Evolutionary conservation across 139 green algal species (phyloP).

Genomic region (Micromonas commoda): DNA sequence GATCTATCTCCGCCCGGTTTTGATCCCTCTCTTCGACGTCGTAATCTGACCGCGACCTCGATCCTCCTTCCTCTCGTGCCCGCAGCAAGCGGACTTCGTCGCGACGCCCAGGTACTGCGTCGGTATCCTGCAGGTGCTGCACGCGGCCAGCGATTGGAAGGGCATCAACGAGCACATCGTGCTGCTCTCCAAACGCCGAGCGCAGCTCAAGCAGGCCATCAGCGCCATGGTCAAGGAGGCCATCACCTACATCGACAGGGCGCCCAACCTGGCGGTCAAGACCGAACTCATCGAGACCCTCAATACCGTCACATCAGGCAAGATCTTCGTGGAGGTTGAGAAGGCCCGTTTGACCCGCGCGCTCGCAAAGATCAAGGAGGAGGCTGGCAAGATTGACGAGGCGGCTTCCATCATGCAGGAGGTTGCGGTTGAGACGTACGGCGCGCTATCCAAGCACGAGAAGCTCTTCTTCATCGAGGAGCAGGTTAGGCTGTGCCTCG

Average conservation of each 20-base stretch:
- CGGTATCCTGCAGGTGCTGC: conserved; percentile 76
- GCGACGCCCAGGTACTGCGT: conserved; percentile 64
- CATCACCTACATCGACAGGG: conserved; percentile 74
- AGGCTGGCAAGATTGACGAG: conserved; percentile 82
- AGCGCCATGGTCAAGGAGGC: conserved; percentile 81
- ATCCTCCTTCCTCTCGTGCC: not conserved
- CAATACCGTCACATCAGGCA: conserved; percentile 87
- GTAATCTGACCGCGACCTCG: not conserved
- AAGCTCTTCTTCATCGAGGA: conserved; percentile 99
- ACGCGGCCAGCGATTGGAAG: conserved; percentile 72
- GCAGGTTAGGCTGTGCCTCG: conserved; percentile 86
- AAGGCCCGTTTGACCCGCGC: conserved; percentile 77
- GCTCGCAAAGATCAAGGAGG: conserved; percentile 83
- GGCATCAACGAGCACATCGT: conserved; percentile 86
- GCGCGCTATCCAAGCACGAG: conserved; percentile 94
- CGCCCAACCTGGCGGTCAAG: conserved; percentile 60
- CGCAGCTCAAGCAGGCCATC: conserved; percentile 92
- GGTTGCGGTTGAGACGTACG: conserved; percentile 95
- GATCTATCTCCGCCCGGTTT: not conserved
- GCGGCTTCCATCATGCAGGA: conserved; percentile 94
- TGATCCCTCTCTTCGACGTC: not conserved
- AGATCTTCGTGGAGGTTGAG: conserved; percentile 99
- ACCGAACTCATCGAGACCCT: conserved; percentile 92
- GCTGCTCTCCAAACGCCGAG: conserved; percentile 88
- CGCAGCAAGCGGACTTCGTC: conserved; percentile 56